Evolutionary conservation across 352 stramenopile species (phyloP), one percentile per base, ranked within the genome.

Genomic region (Globisporangium iwayamae): DNA sequence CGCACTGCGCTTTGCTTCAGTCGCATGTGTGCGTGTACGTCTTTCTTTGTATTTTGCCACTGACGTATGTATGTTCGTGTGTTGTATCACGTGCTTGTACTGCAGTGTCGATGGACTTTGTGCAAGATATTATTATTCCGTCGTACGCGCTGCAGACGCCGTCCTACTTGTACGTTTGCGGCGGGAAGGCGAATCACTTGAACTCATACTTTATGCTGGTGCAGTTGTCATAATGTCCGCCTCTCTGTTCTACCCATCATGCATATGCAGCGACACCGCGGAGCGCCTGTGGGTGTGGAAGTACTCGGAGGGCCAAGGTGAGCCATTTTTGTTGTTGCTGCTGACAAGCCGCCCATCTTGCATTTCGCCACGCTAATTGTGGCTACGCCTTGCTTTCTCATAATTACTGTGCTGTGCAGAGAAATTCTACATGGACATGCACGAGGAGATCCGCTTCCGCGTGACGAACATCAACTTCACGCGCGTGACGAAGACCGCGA

Each of bases 401-500:
- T 25, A 50, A 55, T 30, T 41, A 16, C 7, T 56, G 39, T 34
- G 38, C 11, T 14, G 8, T 56, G 13, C 60, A 85, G 81, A 93
- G 58, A 93, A 91, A 50, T 93, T 93, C 65, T 93, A 90, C 68
- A 94, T 94, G 86, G 85, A 94, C 63, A 65, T 94, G 66, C 81
- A 94, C 66, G 86, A 94, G 62, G 86, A 94, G 62, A 90, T 94
- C 59, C 82, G 86, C 55, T 94, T 94, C 56, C 84, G 86, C 28
- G 84, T 94, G 46, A 94, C 86, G 45, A 94, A 88, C 64, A 93
- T 94, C 70, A 94, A 92, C 72, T 94, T 93, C 56, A 94, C 86
- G n/a, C 82, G 81, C 32, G 86, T 94, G 56, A 91, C 80, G 62
- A 94, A 94, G 73, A 94, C 86, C n/a, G 82, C 83, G 34, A 91